A percentile compares a stretch with the other conserved stretches of the same genome.
phyloP scores from a whole-genome alignment of 106 monocot species.

The Amphibolis antarctica region DNA sequence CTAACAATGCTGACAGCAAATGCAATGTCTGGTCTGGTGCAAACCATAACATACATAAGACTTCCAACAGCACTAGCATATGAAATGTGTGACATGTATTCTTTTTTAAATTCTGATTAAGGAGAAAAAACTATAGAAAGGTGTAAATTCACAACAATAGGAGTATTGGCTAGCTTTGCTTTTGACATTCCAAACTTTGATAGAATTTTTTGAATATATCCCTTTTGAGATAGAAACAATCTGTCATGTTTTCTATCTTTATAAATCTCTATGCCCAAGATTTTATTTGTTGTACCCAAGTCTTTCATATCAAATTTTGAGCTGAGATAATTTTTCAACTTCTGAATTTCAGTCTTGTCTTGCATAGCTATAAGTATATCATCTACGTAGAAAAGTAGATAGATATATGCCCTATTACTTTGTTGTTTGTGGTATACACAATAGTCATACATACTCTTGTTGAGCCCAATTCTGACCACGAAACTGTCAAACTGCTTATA shows the following conservation, averaged over 20 bases:
- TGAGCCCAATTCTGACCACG: background rate
- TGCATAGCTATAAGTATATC: background rate
- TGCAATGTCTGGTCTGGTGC: too few relatives aligned
- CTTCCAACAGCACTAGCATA: too few relatives aligned
- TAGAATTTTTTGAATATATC: too few relatives aligned
- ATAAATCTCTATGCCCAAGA: constrained; percentile 1
- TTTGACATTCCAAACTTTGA: too few relatives aligned
- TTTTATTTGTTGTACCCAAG: constrained; percentile 5
- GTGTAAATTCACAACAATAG: too few relatives aligned
- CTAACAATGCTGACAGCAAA: too few relatives aligned
- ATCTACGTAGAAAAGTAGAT: background rate
- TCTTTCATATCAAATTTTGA: background rate
- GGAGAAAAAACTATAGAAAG: too few relatives aligned
- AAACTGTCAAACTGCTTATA: background rate
- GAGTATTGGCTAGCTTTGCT: too few relatives aligned
- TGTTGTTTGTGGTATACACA: background rate
- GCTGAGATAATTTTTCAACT: background rate
- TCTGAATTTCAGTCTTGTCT: background rate
- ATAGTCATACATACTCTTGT: background rate
- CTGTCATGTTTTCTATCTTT: background rate
- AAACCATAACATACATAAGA: too few relatives aligned
- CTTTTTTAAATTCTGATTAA: too few relatives aligned
- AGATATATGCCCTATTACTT: background rate
- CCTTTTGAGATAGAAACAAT: constrained; percentile 1
- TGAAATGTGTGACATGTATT: too few relatives aligned